Percentiles rank a stretch among this genome's conserved stretches.
phyloP scores from a whole-genome alignment of 495 filamentous ascomycete genomes.

The Trichoderma asperelloides region DNA sequence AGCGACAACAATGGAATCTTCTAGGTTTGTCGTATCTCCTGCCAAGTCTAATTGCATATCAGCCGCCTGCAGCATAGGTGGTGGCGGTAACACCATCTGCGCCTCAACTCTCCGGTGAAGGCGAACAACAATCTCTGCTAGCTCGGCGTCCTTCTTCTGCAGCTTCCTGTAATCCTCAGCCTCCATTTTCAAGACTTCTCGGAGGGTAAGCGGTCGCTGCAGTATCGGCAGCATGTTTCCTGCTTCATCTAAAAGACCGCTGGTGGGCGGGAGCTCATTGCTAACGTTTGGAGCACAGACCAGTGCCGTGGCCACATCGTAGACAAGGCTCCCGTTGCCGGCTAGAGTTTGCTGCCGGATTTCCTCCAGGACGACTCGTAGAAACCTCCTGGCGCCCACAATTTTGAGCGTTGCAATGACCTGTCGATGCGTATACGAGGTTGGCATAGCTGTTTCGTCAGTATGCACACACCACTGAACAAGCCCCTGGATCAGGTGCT shows the following conservation, averaged over 20 bases:
- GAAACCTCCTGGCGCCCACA: slow-evolving; percentile 55
- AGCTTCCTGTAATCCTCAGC: slow-evolving; percentile 54
- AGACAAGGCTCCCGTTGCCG: slow-evolving; percentile 51
- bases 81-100: slow-evolving; percentile 30
- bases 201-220: slow-evolving; percentile 40
- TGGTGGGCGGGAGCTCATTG: slow-evolving; percentile 33
- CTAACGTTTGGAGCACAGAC: slow-evolving; percentile 58
- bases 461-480: slow-evolving; percentile 63
- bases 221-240: slow-evolving; percentile 15
- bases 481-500: slow-evolving; percentile 57
- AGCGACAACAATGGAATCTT: slow-evolving; percentile 25
- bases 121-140: slow-evolving; percentile 66
- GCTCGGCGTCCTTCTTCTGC: slow-evolving; percentile 48
- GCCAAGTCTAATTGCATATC: slow-evolving; percentile 21
- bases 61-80: slow-evolving; percentile 21
- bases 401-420: slow-evolving; percentile 57
- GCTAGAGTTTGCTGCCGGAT: slow-evolving; percentile 33
- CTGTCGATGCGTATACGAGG: slow-evolving; percentile 72
- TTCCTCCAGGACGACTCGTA: slow-evolving; percentile 60
- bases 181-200: slow-evolving; percentile 59
- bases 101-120: slow-evolving; percentile 67
- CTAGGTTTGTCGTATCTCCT: slow-evolving; percentile 18
- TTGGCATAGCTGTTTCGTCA: slow-evolving; percentile 55
- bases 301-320: slow-evolving; percentile 67
- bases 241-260: slow-evolving; percentile 18